These are phyloP conservation scores for Fusarium devonianum DNA, from an alignment of 2,329 filamentous ascomycete genomes.

Conservation along the genomic window DNA sequence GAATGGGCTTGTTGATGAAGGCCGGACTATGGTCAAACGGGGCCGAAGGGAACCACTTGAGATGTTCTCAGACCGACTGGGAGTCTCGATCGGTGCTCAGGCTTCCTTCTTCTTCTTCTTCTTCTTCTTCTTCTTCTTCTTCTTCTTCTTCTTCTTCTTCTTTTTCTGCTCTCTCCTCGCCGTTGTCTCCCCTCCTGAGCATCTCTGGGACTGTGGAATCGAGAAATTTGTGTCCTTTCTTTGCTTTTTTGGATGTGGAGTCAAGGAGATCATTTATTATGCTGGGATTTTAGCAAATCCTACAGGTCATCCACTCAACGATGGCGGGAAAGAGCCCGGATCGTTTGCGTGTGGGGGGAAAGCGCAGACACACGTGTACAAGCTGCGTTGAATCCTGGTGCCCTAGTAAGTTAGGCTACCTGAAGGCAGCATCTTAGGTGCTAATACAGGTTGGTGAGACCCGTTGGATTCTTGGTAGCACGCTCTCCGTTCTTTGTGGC, in stretches of 20 bases:
- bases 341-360: slow-evolving; percentile 28
- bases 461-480: neutral
- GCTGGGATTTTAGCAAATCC: slow-evolving; percentile 9
- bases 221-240: slow-evolving; percentile 11
- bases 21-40: slow-evolving; percentile 1
- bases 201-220: slow-evolving; percentile 13
- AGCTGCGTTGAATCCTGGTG: slow-evolving; percentile 13
- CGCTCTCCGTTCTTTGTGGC: slow-evolving; percentile 10
- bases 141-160: slow-evolving; percentile 5
- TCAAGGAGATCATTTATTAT: slow-evolving; percentile 24
- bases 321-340: slow-evolving; percentile 15
- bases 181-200: slow-evolving; percentile 17
- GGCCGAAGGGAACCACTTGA: slow-evolving; percentile 9
- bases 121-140: neutral
- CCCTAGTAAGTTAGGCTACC: slow-evolving; percentile 9
- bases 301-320: slow-evolving; percentile 6
- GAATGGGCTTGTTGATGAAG: slow-evolving; percentile 8
- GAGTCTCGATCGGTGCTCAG: slow-evolving; percentile 1
- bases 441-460: slow-evolving; percentile 25
- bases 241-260: slow-evolving; percentile 16
- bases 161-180: slow-evolving; percentile 21
- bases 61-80: neutral
- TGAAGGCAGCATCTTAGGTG: slow-evolving; percentile 1
- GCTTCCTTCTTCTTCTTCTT: neutral
- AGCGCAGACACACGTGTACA: slow-evolving; percentile 6